Evolutionary conservation across 192 early-diverging fungal genomes (phyloP).

Genomic region (Gonapodya prolifera): DNA sequence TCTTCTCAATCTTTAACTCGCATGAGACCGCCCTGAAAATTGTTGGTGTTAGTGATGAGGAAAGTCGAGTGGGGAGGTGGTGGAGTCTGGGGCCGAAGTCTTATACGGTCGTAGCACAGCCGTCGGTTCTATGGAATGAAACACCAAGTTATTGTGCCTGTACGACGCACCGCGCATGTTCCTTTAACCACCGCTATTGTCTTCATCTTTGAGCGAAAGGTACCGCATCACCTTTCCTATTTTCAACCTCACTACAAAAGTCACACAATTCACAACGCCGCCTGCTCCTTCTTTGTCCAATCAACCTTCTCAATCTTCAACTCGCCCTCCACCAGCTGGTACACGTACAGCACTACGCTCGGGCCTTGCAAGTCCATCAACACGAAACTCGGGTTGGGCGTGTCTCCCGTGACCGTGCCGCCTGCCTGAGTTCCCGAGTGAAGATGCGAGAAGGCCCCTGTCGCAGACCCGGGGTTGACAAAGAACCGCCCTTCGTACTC

Average conservation of each 20-base stretch:
- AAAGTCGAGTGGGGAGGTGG: too few relatives aligned
- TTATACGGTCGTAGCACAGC: too few relatives aligned
- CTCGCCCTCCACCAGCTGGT: conserved; percentile 80
- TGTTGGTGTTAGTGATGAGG: too few relatives aligned
- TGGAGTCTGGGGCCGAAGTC: too few relatives aligned
- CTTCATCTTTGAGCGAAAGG: too few relatives aligned
- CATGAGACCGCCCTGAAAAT: too few relatives aligned
- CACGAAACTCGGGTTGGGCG: conserved; percentile 81
- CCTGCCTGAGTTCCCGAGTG: conserved; percentile 10
- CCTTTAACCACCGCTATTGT: too few relatives aligned
- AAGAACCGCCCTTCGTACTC: conserved; percentile 87
- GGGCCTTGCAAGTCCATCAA: conserved; percentile 81
- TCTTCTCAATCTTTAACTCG: conserved; percentile 68
- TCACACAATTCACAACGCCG: not conserved
- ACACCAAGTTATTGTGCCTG: too few relatives aligned
- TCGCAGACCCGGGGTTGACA: conserved; percentile 91
- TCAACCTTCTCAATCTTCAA: conserved; percentile 57
- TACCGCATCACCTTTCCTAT: too few relatives aligned
- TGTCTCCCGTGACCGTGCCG: conserved; percentile 22
- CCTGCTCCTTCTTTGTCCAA: not conserved
- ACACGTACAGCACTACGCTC: conserved; percentile 76
- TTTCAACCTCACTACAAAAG: too few relatives aligned
- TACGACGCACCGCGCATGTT: too few relatives aligned
- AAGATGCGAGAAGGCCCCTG: conserved; percentile 56
- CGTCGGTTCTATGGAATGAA: too few relatives aligned